Conservation (phyloP, 208 protist genomes). For the Wallacemonas sp. region DNA sequence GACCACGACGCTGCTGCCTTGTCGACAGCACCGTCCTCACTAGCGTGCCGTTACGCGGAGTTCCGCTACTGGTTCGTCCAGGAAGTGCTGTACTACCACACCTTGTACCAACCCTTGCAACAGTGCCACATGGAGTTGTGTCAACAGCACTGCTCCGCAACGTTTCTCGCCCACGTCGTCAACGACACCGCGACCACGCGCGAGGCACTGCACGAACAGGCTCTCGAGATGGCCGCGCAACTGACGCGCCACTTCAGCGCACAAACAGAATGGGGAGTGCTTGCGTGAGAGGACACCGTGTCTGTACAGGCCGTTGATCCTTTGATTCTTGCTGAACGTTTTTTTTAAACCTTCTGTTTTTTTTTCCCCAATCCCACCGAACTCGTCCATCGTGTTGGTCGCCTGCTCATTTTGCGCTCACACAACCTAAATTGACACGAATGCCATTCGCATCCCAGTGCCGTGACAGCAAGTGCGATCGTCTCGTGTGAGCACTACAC, state of each 20-base stretch:
- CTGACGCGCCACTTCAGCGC: constrained; percentile 15
- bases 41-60: constrained; percentile 42
- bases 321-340: no score
- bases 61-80: constrained; percentile 79
- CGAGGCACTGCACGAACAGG: neutral
- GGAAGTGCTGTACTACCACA: constrained; percentile 65
- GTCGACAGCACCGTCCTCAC: neutral
- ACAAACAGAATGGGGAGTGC: no score
- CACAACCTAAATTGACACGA: no score
- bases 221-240: constrained; percentile 1
- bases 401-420: no score
- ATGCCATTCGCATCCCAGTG: no score
- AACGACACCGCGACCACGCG: constrained; percentile 21
- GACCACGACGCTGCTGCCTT: neutral
- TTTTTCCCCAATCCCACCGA: no score
- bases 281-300: no score
- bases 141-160: neutral
- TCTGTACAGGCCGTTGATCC: no score
- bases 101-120: constrained; percentile 28
- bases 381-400: no score
- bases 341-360: no score
- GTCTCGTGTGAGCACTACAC: no score
- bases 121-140: constrained; percentile 15
- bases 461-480: no score
- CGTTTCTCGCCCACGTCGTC: constrained; percentile 16